These are phyloP conservation scores for Chionographis japonica DNA, from an alignment of 106 monocot species.

Conservation along the genomic window DNA sequence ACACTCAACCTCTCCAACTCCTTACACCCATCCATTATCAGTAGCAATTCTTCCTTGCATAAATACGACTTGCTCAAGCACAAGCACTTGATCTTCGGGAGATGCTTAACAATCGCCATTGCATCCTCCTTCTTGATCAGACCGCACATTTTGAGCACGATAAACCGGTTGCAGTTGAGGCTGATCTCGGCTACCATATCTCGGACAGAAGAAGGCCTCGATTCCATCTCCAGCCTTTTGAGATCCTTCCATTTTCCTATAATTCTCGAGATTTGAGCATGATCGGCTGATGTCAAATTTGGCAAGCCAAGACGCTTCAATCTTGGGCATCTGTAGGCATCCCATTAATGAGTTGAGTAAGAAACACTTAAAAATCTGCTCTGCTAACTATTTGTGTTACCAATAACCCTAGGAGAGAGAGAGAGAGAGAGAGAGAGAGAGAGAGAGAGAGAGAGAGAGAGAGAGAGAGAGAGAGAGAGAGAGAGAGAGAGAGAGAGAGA, in stretches of 20 bases:
- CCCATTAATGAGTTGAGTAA: no score
- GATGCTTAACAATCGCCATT: constrained; percentile 1
- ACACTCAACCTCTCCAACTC: constrained; percentile 2
- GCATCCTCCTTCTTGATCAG: background rate
- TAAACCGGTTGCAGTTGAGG: constrained; percentile 3
- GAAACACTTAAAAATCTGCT: no score
- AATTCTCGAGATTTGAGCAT: constrained; percentile 2
- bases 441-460: no score
- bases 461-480: no score
- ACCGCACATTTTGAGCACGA: constrained; percentile 1
- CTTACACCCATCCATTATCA: constrained; percentile 6
- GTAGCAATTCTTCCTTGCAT: background rate
- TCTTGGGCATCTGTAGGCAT: background rate
- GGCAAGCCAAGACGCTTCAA: background rate
- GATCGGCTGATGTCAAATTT: background rate
- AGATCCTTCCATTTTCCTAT: constrained; percentile 6
- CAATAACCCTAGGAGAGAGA: no score
- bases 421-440: no score
- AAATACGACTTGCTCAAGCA: constrained; percentile 1
- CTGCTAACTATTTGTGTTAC: no score
- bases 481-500: no score
- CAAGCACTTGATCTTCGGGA: constrained; percentile 5
- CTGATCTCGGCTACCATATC: constrained; percentile 3
- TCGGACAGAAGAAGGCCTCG: constrained; percentile 6
- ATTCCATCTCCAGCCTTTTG: constrained; percentile 2